These are phyloP conservation scores for Yamadazyma nakazawae DNA, from an alignment of 805 yeast species.

Conservation along the genomic window DNA sequence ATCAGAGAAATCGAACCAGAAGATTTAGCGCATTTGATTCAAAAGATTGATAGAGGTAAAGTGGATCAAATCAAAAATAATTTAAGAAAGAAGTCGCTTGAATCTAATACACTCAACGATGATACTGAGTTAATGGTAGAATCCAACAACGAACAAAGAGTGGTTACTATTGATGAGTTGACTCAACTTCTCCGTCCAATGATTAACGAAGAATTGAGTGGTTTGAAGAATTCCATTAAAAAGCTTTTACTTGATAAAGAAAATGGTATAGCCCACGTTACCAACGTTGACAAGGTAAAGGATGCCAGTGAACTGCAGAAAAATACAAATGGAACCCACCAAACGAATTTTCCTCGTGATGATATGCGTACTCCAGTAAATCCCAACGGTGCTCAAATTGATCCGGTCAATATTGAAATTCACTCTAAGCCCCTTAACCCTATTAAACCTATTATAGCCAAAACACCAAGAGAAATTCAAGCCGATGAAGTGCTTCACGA, in stretches of 20 bases:
- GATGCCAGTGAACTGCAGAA: no score
- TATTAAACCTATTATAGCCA: neutral
- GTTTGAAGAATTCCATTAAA: slow-evolving; percentile 13
- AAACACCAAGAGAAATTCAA: neutral
- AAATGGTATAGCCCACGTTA: neutral
- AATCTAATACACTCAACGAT: slow-evolving; percentile 7
- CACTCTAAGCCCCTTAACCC: neutral
- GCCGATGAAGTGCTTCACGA: neutral
- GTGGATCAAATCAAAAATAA: neutral
- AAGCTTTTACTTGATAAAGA: slow-evolving; percentile 6
- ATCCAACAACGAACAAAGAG: neutral
- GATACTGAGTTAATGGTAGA: slow-evolving; percentile 12
- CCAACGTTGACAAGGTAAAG: neutral
- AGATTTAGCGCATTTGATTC: slow-evolving; percentile 4
- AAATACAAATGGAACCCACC: no score
- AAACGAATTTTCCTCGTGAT: neutral
- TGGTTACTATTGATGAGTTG: slow-evolving; percentile 14
- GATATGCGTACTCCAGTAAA: neutral
- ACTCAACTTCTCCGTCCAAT: slow-evolving; percentile 17
- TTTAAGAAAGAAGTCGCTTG: neutral
- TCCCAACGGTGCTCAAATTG: neutral
- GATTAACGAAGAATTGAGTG: slow-evolving; percentile 17
- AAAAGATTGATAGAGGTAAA: slow-evolving; percentile 1
- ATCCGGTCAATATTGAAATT: neutral
- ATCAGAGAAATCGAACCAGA: slow-evolving; percentile 3